These are phyloP conservation scores for Claviceps paspali DNA, from an alignment of 2,329 filamentous ascomycete genomes.

Conservation along the genomic window DNA sequence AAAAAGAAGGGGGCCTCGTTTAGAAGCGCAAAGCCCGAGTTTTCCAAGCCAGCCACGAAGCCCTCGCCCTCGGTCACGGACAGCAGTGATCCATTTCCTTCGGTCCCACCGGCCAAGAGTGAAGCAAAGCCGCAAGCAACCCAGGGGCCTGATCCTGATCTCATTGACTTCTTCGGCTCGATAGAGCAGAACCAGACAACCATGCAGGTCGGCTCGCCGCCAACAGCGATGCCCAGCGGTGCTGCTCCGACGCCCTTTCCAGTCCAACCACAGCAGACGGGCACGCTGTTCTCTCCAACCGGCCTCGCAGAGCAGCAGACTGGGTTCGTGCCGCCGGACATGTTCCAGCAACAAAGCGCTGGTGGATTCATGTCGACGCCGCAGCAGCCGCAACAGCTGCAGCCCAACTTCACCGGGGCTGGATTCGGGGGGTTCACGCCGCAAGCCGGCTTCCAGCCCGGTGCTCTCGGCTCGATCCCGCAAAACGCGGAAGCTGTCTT, in stretches of 20 bases:
- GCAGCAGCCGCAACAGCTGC: constrained; percentile 23
- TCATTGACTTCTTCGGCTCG: constrained; percentile 90
- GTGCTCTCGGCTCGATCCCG: constrained; percentile 38
- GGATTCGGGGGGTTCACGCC: constrained; percentile 75
- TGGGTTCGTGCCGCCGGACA: constrained; percentile 14
- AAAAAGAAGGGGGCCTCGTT: constrained; percentile 34
- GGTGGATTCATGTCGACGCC: constrained; percentile 13
- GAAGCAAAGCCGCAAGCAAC: constrained; percentile 30
- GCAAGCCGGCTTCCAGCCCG: constrained; percentile 40
- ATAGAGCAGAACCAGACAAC: constrained; percentile 80
- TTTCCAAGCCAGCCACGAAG: constrained; percentile 15
- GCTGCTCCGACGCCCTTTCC: constrained; percentile 17
- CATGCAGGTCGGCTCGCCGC: constrained; percentile 33
- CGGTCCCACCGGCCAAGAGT: constrained; percentile 18
- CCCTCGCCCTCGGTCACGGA: constrained; percentile 19
- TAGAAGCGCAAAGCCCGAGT: constrained; percentile 18
- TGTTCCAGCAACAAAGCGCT: constrained; percentile 16
- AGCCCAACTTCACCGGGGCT: constrained; percentile 46
- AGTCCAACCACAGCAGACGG: constrained; percentile 22
- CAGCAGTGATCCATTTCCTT: constrained; percentile 27
- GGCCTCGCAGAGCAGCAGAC: constrained; percentile 12
- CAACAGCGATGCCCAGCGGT: constrained; percentile 18
- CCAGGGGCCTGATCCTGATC: constrained; percentile 57
- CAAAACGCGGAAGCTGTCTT: constrained; percentile 40
- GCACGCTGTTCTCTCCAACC: constrained; percentile 15